phyloP scores from a whole-genome alignment of 345 rosid genomes.

The Sonneratia caseolaris region DNA sequence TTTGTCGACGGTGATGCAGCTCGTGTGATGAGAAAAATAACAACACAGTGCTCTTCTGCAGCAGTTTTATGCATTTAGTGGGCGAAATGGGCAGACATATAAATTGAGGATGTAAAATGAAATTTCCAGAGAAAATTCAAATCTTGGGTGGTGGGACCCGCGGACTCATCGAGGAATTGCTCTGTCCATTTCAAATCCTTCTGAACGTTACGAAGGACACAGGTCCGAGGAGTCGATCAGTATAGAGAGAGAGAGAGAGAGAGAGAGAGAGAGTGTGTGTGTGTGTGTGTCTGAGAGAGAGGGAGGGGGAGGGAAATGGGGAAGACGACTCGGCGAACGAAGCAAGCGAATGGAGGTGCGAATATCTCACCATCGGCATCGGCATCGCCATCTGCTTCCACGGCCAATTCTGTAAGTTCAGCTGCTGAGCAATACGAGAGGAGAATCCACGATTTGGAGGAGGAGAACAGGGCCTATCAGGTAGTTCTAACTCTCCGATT shows the following conservation, averaged over 20 bases:
- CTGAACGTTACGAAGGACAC: not conserved
- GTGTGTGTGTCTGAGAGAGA: not conserved
- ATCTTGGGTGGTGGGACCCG: not conserved
- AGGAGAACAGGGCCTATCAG: slow-evolving; percentile 40
- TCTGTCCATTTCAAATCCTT: slow-evolving; percentile 11
- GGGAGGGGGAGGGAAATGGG: slow-evolving; percentile 23
- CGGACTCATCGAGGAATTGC: not conserved
- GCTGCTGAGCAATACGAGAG: slow-evolving; percentile 24
- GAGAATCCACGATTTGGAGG: slow-evolving; percentile 57
- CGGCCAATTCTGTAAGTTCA: slow-evolving; percentile 11
- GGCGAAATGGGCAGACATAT: not conserved
- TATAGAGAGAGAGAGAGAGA: not conserved
- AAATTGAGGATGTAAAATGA: not conserved
- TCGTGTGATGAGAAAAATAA: too few relatives aligned
- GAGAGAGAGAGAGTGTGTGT: slow-evolving; percentile 8
- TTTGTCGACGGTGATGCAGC: too few relatives aligned
- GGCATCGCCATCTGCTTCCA: slow-evolving; percentile 14
- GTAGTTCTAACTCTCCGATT: slow-evolving; percentile 8
- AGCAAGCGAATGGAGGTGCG: slow-evolving; percentile 26
- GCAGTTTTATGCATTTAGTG: not conserved
- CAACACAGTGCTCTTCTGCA: not conserved
- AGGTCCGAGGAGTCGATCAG: not conserved
- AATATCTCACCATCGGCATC: slow-evolving; percentile 9
- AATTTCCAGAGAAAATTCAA: not conserved
- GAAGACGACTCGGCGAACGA: slow-evolving; percentile 53